Conservation (phyloP, 2,329 filamentous ascomycete species). For the Beauveria pseudobassiana region DNA sequence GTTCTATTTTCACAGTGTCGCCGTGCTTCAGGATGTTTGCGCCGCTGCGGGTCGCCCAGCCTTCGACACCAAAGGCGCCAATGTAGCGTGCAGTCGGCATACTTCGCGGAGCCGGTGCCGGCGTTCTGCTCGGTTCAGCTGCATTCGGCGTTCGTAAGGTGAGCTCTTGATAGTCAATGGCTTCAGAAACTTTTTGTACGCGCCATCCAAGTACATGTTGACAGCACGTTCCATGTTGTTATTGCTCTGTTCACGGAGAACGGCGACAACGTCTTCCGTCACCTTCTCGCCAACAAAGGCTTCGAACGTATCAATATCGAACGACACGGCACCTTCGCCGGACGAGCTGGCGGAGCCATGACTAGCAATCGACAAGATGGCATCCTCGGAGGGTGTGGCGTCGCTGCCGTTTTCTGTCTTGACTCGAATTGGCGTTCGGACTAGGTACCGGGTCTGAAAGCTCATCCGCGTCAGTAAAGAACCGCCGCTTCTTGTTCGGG, state of each 20-base stretch:
- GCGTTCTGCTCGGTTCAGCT: constrained; percentile 10
- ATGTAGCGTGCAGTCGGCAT: constrained; percentile 59
- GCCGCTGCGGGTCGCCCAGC: constrained; percentile 86
- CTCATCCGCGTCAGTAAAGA: constrained; percentile 29
- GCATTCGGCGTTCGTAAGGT: constrained; percentile 3
- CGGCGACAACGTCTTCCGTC: constrained; percentile 36
- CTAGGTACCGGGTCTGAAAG: constrained; percentile 15
- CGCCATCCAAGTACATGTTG: constrained; percentile 65
- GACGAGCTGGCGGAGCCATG: constrained; percentile 17
- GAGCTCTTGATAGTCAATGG: background rate
- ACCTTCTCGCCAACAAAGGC: constrained; percentile 53
- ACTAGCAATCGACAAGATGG: background rate
- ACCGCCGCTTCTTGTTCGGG: constrained; percentile 38
- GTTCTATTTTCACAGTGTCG: constrained; percentile 78
- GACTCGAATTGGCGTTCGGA: constrained; percentile 5
- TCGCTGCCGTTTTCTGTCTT: constrained; percentile 10
- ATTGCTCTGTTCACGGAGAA: constrained; percentile 47
- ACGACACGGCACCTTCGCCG: constrained; percentile 25
- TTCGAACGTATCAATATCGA: constrained; percentile 52
- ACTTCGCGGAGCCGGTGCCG: constrained; percentile 14
- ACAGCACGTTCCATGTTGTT: constrained; percentile 54
- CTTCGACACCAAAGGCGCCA: constrained; percentile 84
- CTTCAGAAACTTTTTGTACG: constrained; percentile 46
- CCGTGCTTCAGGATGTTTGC: constrained; percentile 67
- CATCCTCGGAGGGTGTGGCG: constrained; percentile 12